Percentiles rank a stretch among this genome's conserved stretches.
Conservation (phyloP, 306 rosid genomes). For the Glycine latifolia region DNA sequence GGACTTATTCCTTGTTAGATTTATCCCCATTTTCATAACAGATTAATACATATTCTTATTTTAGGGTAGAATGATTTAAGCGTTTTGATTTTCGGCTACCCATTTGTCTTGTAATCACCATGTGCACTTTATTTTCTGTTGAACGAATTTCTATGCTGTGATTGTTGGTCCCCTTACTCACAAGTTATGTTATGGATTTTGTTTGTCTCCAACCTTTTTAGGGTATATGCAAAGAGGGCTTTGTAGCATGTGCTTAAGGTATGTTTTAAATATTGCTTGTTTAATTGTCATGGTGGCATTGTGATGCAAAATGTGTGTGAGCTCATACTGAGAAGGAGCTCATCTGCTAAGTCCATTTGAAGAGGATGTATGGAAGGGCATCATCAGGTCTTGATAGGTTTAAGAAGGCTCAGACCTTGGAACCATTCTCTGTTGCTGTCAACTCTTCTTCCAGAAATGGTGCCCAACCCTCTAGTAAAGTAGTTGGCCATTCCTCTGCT, state of each 20-base stretch:
- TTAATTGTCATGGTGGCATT: slow-evolving; percentile 35
- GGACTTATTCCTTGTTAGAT: slow-evolving; percentile 13
- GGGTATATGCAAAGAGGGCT: slow-evolving; percentile 38
- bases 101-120: slow-evolving; percentile 1
- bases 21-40: slow-evolving; percentile 29
- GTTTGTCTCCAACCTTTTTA: not conserved
- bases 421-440: slow-evolving; percentile 75
- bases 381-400: slow-evolving; percentile 89
- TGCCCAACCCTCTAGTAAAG: slow-evolving; percentile 54
- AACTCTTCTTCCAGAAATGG: slow-evolving; percentile 58
- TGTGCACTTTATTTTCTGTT: not conserved
- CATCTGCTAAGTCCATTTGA: slow-evolving; percentile 25
- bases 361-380: slow-evolving; percentile 88
- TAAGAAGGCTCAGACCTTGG: slow-evolving; percentile 90
- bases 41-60: not conserved
- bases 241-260: slow-evolving; percentile 35
- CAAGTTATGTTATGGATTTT: not conserved
- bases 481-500: slow-evolving; percentile 52
- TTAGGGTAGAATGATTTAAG: slow-evolving; percentile 1
- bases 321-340: slow-evolving; percentile 51
- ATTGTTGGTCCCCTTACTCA: slow-evolving; percentile 4
- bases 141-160: slow-evolving; percentile 27
- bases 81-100: not conserved
- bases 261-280: slow-evolving; percentile 10
- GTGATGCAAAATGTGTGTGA: slow-evolving; percentile 49